Conservation (phyloP, 768 basidiomycete genomes). For the Russula sp. region DNA sequence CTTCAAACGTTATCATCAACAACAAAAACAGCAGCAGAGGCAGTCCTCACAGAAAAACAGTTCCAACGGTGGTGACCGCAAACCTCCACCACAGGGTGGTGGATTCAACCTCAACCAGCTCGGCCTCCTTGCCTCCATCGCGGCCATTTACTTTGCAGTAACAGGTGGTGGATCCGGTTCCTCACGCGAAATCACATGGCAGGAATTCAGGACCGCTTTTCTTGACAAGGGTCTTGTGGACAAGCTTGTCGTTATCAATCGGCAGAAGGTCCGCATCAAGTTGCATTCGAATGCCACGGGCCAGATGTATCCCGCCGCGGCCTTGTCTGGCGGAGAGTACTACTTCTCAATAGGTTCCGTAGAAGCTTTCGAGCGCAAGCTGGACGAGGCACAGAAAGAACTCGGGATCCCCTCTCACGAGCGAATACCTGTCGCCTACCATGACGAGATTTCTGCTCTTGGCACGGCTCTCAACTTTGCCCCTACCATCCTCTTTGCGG, state of each 20-base stretch:
- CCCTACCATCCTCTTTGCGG: conserved; percentile 90
- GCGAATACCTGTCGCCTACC: conserved; percentile 95
- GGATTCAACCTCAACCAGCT: conserved; percentile 57
- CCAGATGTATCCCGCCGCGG: conserved; percentile 64
- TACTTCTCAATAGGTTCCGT: conserved; percentile 97
- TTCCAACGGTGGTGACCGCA: conserved; percentile 40
- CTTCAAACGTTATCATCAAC: conserved; percentile 32
- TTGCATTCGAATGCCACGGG: conserved; percentile 88
- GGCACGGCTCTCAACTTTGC: conserved; percentile 85
- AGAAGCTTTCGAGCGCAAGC: conserved; percentile 92
- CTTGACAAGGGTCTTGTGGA: conserved; percentile 96
- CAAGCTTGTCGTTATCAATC: conserved; percentile 87
- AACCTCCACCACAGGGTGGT: conserved; percentile 49
- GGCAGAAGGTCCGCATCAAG: conserved; percentile 85
- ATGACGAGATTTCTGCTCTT: conserved; percentile 86
- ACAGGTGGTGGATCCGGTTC: conserved; percentile 46
- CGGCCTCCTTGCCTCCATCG: conserved; percentile 54
- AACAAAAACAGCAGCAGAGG: conserved; percentile 26
- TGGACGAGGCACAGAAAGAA: conserved; percentile 91
- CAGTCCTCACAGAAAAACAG: conserved; percentile 37
- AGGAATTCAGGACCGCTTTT: conserved; percentile 97
- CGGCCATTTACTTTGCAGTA: conserved; percentile 64
- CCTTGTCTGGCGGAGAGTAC: conserved; percentile 60
- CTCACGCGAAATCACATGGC: conserved; percentile 96
- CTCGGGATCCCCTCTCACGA: conserved; percentile 89